Evolutionary conservation across 2,329 filamentous ascomycete genomes (phyloP), one percentile per base, ranked within the genome.

Genomic region (Teratosphaeria destructans): DNA sequence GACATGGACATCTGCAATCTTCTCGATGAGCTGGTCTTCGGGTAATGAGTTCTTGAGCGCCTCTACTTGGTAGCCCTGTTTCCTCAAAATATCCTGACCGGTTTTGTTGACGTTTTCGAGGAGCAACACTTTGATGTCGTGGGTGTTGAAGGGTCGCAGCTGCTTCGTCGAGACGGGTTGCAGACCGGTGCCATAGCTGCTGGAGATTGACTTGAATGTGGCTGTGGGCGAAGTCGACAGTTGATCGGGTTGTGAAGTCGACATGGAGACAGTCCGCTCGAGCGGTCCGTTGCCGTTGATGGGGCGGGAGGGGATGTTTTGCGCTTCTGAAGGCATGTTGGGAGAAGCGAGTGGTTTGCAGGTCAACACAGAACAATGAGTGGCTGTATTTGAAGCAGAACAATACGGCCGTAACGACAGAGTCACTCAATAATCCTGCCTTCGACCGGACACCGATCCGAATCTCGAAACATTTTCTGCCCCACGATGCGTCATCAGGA

Each of bases 1-100:
- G 70, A 97, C 94, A 72, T 99, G 94, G 32, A 96, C 89, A 73
- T 96, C 89, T 62, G 90, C 95, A 72, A 99, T 99, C 82, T 96
- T 99, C 78, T 95, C 87, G 73, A 99, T 95, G 68, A 99, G 83
- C 77, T 97, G 82, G 67, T 94, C 90, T 73, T 99, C 94, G 0
- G 90, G 87, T 59, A 99, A 78, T 37, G 92, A 96, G 64, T 85
- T 86, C 80, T 96, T 99, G 65, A 93, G 78, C 56, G 85, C 84
- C 77, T 99, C 94, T 37, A 99, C 94, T 76, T 99, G 94, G 75
- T 99, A 99, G 61, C 94, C 94, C 76, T 99, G 92, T 59, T 79
- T 81, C 60, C 78, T 84, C 60, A 99, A 80, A 60, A 96, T 92
- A 54, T 95, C 86, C 68, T 85, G 84, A 14, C 94, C 94, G 27